Percentiles rank a stretch among this genome's conserved stretches.
Evolutionary conservation across 2,329 filamentous ascomycete species (phyloP).

Genomic region (Oidium heveae): DNA sequence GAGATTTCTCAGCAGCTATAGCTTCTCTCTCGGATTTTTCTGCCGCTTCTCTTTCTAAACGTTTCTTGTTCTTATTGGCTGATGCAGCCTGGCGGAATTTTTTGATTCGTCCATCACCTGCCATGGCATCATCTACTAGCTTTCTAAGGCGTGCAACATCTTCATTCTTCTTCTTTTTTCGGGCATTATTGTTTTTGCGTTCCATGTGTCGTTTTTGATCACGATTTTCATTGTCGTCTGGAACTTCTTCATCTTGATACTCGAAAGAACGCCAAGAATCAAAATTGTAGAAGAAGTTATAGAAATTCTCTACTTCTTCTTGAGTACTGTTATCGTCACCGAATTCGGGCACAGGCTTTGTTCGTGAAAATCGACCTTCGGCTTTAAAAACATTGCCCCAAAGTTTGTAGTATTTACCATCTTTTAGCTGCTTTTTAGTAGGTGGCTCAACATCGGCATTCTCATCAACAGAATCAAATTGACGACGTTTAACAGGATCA

Average conservation of each 20-base stretch:
- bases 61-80: constrained; percentile 91
- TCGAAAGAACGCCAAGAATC: constrained; percentile 96
- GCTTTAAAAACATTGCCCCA: constrained; percentile 80
- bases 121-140: constrained; percentile 65
- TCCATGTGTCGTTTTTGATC: constrained; percentile 97
- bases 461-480: constrained; percentile 94
- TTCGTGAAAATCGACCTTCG: constrained; percentile 80
- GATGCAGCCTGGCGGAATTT: constrained; percentile 79
- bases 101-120: constrained; percentile 87
- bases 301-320: constrained; percentile 82
- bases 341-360: constrained; percentile 65
- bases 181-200: constrained; percentile 90
- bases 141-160: constrained; percentile 78
- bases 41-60: constrained; percentile 69
- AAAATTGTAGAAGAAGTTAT: constrained; percentile 99
- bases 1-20: constrained; percentile 57
- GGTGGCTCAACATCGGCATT: constrained; percentile 79
- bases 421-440: constrained; percentile 66
- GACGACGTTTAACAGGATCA: constrained; percentile 75
- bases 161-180: constrained; percentile 99
- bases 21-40: constrained; percentile 74
- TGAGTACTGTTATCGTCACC: constrained; percentile 65
- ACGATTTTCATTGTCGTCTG: constrained; percentile 95
- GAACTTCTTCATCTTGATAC: constrained; percentile 96
- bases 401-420: constrained; percentile 83